Percentiles rank a stretch among this genome's conserved stretches.
Conservation (phyloP, 768 basidiomycete genomes). For the Kwoniella botswanensis region DNA sequence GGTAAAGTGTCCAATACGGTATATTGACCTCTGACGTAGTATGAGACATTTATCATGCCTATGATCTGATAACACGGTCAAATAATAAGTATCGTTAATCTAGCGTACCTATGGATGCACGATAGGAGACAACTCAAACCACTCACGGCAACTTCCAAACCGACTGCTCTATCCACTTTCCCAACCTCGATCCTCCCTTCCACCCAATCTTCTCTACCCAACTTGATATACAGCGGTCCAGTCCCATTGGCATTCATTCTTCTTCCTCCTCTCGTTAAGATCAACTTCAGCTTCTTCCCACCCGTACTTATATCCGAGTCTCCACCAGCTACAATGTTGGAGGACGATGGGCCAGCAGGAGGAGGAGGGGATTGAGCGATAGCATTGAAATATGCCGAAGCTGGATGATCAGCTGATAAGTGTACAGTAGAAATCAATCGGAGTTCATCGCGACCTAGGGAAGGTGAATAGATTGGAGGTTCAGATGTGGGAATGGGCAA, state of each 20-base stretch:
- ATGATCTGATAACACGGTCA: constrained; percentile 30
- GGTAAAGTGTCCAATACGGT: constrained; percentile 50
- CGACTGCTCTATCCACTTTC: constrained; percentile 43
- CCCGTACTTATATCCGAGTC: constrained; percentile 26
- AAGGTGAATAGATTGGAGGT: constrained; percentile 46
- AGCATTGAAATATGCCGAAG: constrained; percentile 44
- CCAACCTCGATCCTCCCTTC: constrained; percentile 48
- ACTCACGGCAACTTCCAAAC: constrained; percentile 45
- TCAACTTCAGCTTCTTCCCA: constrained; percentile 42
- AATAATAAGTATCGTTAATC: too few species aligned
- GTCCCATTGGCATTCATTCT: constrained; percentile 42
- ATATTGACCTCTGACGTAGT: constrained; percentile 52
- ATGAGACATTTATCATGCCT: constrained; percentile 41
- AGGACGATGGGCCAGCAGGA: constrained; percentile 2
- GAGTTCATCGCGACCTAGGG: constrained; percentile 40
- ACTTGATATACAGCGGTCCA: constrained; percentile 41
- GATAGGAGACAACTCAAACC: too few species aligned
- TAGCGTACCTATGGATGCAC: too few species aligned
- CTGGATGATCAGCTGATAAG: constrained; percentile 46
- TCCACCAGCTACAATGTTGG: neutral
- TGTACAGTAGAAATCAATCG: constrained; percentile 51
- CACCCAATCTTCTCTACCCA: constrained; percentile 35
- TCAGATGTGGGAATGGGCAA: constrained; percentile 34
- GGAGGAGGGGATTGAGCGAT: constrained; percentile 27
- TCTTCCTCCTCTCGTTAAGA: constrained; percentile 30